Evolutionary conservation across 495 filamentous ascomycete species (phyloP).

Genomic region (Penicillium ochrochloron): DNA sequence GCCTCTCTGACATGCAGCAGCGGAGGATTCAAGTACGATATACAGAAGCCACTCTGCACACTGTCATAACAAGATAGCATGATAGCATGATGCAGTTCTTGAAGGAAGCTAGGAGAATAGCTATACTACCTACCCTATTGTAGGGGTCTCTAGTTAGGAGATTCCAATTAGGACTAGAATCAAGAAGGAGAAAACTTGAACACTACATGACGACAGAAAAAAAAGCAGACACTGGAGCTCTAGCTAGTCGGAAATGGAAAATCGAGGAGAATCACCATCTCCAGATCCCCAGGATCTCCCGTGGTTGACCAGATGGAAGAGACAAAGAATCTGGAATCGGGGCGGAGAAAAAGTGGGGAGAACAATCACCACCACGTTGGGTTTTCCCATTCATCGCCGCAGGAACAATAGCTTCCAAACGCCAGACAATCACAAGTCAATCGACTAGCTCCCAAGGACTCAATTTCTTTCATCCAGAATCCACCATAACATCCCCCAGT

Average conservation of each 20-base stretch:
- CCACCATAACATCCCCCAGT: background rate
- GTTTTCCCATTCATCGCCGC: slow-evolving; percentile 3
- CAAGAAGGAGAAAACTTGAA: background rate
- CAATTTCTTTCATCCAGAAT: background rate
- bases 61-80: slow-evolving; percentile 24
- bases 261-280: background rate
- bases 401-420: background rate
- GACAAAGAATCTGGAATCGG: background rate
- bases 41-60: slow-evolving; percentile 19
- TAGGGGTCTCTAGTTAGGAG: background rate
- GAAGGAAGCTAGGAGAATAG: slow-evolving; percentile 15
- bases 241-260: background rate
- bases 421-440: slow-evolving; percentile 1
- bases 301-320: background rate
- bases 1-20: slow-evolving; percentile 28
- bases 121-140: background rate
- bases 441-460: background rate
- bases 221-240: background rate
- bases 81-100: slow-evolving; percentile 18
- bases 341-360: slow-evolving; percentile 22
- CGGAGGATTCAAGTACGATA: slow-evolving; percentile 26
- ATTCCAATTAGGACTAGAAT: background rate
- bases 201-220: background rate
- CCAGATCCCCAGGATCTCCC: background rate
- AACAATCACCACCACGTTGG: slow-evolving; percentile 24